Base-by-base conservation (phyloP, 441 rosid genomes). In the Erodium trifolium region DNA sequence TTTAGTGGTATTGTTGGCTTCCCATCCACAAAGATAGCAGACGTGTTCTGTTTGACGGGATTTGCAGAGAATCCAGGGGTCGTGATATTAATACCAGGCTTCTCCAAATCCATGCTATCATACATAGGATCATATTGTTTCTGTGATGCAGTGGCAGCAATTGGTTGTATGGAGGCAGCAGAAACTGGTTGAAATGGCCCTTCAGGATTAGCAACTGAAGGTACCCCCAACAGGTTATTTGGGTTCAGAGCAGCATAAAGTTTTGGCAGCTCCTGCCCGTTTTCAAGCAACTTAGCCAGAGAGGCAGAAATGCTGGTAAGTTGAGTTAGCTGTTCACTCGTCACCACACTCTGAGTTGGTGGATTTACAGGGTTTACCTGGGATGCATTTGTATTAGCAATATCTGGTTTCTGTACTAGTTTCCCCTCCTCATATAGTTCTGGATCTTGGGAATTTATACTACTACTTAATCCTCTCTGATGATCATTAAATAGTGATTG, bases 211-310 rank as follows among this genome's bases (percentile, higher is more conserved):
- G 67, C 60, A 74, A 74, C 55, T 37, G 80, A 63, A 65, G 85
- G 73, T 41, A 71, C 82, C 79, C 69, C 82, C 69, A 71, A 62
- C 62, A 74, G 79, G 72, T 76, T 81, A 18, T 75, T 81, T 17
- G 86, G 70, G 81, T 75, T 82, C 76, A 84, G 79, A 67, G 89
- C 81, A 71, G 81, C 82, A 66, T 73, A 81, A 73, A 83, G 86
- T 14, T 82, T 88, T n/a, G 93, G 89, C 76, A 85, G 87, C 67
- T 87, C 89, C 82, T 87, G 90, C 69, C 90, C 86, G 29, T 87
- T 87, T 67, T 85, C 98, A 69, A 90, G 82, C 53, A 87, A 71
- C 81, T 90, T 93, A 60, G 83, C 95, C 75, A 94, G 80, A 76
- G 97, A 87, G 67, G 89, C 92, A 62, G 91, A 85, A 78, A 92